Percentiles rank a stretch among this genome's conserved stretches.
These are phyloP conservation scores for Pseudogymnoascus sp. DNA, from an alignment of 2,329 filamentous ascomycete genomes.

Conservation along the genomic window DNA sequence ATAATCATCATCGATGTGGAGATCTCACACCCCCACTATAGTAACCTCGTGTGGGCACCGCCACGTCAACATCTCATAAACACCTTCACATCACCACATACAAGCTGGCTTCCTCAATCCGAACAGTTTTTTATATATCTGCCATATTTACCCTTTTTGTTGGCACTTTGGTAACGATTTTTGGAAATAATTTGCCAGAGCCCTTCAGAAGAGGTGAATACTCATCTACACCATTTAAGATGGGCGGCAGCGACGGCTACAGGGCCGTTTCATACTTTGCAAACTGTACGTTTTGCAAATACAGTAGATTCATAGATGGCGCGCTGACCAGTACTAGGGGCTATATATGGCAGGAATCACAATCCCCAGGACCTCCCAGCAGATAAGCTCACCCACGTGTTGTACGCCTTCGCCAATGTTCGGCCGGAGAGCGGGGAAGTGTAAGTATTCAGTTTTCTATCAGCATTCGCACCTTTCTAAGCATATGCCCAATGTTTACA, in stretches of 20 bases:
- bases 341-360: conserved; percentile 80
- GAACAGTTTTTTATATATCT: conserved; percentile 14
- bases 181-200: background rate
- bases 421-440: conserved; percentile 74
- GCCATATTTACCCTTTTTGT: conserved; percentile 17
- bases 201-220: background rate
- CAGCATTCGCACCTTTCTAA: background rate
- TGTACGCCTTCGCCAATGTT: conserved; percentile 89
- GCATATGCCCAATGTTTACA: background rate
- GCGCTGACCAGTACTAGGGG: conserved; percentile 39
- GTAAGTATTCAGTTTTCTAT: conserved; percentile 30
- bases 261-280: conserved; percentile 67
- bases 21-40: conserved; percentile 8
- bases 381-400: conserved; percentile 76
- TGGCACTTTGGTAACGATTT: conserved; percentile 16
- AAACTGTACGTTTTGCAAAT: conserved; percentile 47
- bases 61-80: conserved; percentile 7
- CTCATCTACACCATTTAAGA: conserved; percentile 15
- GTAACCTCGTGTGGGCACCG: background rate
- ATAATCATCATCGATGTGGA: conserved; percentile 8
- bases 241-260: conserved; percentile 39
- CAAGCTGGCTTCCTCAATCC: conserved; percentile 19
- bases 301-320: background rate
- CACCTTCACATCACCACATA: conserved; percentile 12
- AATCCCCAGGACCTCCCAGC: conserved; percentile 77